Evolutionary conservation across 2,329 filamentous ascomycete genomes (phyloP), one percentile per base, ranked within the genome.

Genomic region (Fusarium coffeatum): DNA sequence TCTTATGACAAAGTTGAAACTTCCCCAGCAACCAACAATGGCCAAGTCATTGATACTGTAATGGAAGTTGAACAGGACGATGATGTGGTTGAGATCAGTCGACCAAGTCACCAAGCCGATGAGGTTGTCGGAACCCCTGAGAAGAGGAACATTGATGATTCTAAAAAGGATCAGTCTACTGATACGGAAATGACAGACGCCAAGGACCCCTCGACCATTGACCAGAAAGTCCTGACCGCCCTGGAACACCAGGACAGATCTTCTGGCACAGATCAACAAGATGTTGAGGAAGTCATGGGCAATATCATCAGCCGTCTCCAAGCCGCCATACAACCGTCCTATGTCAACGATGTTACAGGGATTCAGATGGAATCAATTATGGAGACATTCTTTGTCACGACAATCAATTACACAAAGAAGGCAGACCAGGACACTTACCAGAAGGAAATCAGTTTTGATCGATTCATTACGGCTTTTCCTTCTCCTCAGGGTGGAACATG

Each of bases 211-310:
- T 76, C 79, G 51, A 81, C 81, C 6, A 72, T 87, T 15, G 83
- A 87, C 23, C 77, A 84, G 50, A 82, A 82, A 55, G 83, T 87
- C 12, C 79, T 78, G 47, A 81, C 75, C 58, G 84, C 80, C 8
- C 81, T 83, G 27, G 84, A 83, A 72, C 82, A 80, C 73, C 83
- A 81, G 76, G 82, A 82, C 57, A 68, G 82, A 74, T 81, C 80
- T 32, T 84, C 83, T 12, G 86, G 86, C 5, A 88, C 86, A 1
- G 84, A 93, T 34, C 96, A 99, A 76, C 94, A 99, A 80, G 96
- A 99, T 80, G 95, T 98, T 7, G 94, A 94, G 15, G 96, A 99
- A 80, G 95, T 98, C 47, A 94, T 98, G 82, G 93, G 93, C 62
- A 96, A 95, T 74, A 92, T 97, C 27, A 88, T 98, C 62, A 94